Evolutionary conservation across 2,329 filamentous ascomycete genomes (phyloP), one percentile per base, ranked within the genome.

Genomic region (Huntiella abstrusa): DNA sequence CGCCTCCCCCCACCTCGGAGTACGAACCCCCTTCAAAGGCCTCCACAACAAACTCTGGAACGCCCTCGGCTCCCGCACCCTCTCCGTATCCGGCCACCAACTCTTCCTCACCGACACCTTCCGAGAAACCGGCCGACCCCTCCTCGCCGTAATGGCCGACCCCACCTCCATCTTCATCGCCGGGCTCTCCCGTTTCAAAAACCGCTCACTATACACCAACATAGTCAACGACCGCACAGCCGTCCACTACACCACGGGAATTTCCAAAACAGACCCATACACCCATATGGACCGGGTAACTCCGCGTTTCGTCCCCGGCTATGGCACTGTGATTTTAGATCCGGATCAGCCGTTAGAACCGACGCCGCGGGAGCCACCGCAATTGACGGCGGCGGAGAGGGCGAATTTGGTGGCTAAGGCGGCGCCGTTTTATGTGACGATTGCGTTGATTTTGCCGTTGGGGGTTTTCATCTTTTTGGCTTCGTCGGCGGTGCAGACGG

Each of bases 71-170:
- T 79, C 85, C 1, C 71, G 81, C 47, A 85, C 80, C 0, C 63
- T 96, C 4, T 92, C 83, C 48, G 77, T 75, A 57, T 93, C 85
- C 0, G 51, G 88, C 4, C 71, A 79, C 43, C 88, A 96, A 59
- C 68, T 96, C 7, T 96, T 95, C 59, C 77, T 77, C 47, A 81
- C 91, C 50, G 88, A 96, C 63, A 66, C 71, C 4, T 95, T 95
- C 60, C 77, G 86, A 49, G 77, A 83, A 51, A 93, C 84, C 0
- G 78, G 75, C n/a, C 73, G 77, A 36, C 84, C 87, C 0, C 66
- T 96, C 7, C 70, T 96, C 15, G 71, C 81, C 42, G 69, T 95
- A 7, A 69, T 96, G 28, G 83, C 87, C 4, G 87, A 94, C 53
- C 77, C 80, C 0, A 71, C 80, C 43, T 87, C 82, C 51, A 82